Conservation (phyloP, 129 eudicot genomes). For the Flaveria trinervia region DNA sequence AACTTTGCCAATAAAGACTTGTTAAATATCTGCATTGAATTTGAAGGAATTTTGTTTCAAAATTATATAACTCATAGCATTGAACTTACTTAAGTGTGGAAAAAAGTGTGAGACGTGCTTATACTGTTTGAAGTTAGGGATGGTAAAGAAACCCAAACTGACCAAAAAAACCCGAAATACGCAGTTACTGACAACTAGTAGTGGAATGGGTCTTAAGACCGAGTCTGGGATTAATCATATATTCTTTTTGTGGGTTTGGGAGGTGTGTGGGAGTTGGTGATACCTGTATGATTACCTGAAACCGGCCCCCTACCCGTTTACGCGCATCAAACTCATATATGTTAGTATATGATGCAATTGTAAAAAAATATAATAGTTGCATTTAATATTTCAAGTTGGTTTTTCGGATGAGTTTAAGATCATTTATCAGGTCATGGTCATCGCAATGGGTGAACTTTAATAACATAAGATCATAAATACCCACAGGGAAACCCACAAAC, state of each 20-base stretch:
- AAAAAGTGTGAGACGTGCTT: not conserved
- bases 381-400: not conserved
- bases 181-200: too few species aligned
- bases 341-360: not conserved
- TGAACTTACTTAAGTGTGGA: not conserved
- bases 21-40: conserved; percentile 72
- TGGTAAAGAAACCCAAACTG: not conserved
- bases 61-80: not conserved
- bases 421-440: not conserved
- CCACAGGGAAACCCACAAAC: not conserved
- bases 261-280: not conserved
- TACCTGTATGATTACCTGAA: not conserved
- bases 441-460: not conserved
- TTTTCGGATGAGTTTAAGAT: not conserved
- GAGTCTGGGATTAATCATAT: not conserved
- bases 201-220: too few species aligned
- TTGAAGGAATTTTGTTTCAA: not conserved
- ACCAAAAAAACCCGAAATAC: too few species aligned
- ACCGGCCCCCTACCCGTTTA: not conserved
- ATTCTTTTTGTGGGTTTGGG: not conserved
- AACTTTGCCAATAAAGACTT: conserved; percentile 92
- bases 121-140: not conserved
- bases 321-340: not conserved
- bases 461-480: not conserved
- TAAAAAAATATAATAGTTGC: not conserved